Conservation (phyloP, 2,329 filamentous ascomycete genomes). For the Paecilomyces dactylethromorphus region DNA sequence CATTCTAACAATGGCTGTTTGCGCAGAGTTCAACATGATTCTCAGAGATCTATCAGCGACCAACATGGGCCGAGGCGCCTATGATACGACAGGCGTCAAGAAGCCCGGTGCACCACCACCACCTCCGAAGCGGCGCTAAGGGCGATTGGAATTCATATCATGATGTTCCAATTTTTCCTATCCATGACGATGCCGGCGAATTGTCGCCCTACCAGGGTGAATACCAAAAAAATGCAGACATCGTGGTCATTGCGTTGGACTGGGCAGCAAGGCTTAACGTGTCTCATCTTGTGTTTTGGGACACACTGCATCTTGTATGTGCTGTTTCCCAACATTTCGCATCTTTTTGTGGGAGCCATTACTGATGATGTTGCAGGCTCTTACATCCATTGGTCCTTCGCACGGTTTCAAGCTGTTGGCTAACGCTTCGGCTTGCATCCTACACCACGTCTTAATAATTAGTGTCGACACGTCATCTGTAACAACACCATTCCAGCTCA, state of each 20-base stretch:
- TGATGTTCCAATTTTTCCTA: background rate
- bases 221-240: background rate
- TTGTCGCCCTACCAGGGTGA: background rate
- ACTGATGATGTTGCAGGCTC: background rate
- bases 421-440: background rate
- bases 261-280: background rate
- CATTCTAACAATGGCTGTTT: slow-evolving; percentile 24
- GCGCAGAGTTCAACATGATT: slow-evolving; percentile 33
- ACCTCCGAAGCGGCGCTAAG: slow-evolving; percentile 29
- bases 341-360: background rate
- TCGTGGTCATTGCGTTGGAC: background rate
- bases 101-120: slow-evolving; percentile 42
- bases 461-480: slow-evolving; percentile 1
- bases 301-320: background rate
- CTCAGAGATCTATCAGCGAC: slow-evolving; percentile 32
- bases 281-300: background rate
- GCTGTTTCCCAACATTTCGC: background rate
- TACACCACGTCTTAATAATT: background rate
- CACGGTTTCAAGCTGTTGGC: background rate
- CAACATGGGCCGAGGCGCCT: slow-evolving; percentile 47
- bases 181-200: background rate
- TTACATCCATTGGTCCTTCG: background rate
- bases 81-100: slow-evolving; percentile 47
- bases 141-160: slow-evolving; percentile 5
- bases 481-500: slow-evolving; percentile 1